A percentile compares a stretch with the other conserved stretches of the same genome.
phyloP scores from a whole-genome alignment of 208 protist species.

The Trypanosoma platydactyli region DNA sequence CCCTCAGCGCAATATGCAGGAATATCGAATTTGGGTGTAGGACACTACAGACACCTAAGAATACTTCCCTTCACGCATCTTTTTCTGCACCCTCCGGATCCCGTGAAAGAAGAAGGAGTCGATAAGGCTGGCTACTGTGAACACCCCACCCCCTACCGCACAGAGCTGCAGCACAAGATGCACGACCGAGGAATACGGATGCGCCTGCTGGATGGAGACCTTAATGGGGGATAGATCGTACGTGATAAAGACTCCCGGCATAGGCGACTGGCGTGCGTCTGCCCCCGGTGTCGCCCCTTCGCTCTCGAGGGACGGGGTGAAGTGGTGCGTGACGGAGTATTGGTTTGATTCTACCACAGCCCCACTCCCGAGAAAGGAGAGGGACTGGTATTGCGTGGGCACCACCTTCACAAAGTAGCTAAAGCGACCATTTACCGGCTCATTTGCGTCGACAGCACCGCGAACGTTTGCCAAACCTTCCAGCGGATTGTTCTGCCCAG shows the following conservation, averaged over 20 bases:
- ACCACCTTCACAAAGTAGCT: slow-evolving; percentile 90
- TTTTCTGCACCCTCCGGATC: slow-evolving; percentile 28
- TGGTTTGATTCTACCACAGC: slow-evolving; percentile 72
- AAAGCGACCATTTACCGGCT: slow-evolving; percentile 69
- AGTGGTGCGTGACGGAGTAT: slow-evolving; percentile 89
- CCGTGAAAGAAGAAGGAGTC: slow-evolving; percentile 64
- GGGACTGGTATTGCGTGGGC: slow-evolving; percentile 70
- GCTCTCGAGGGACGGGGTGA: slow-evolving; percentile 34
- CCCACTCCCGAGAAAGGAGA: slow-evolving; percentile 33
- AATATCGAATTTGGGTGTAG: too few relatives aligned
- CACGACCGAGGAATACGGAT: slow-evolving; percentile 55
- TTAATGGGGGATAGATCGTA: slow-evolving; percentile 89
- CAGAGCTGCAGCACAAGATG: slow-evolving; percentile 75
- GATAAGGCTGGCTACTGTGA: slow-evolving; percentile 58
- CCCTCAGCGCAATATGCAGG: too few relatives aligned
- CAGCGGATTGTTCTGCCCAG: slow-evolving; percentile 76
- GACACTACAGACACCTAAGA: slow-evolving; percentile 19
- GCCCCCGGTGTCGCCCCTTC: neutral
- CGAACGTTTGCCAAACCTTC: slow-evolving; percentile 45
- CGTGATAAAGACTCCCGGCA: slow-evolving; percentile 84
- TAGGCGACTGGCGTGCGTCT: slow-evolving; percentile 16
- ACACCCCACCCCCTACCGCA: slow-evolving; percentile 63
- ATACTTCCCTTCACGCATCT: slow-evolving; percentile 53
- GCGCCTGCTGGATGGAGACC: slow-evolving; percentile 47
- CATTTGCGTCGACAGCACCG: slow-evolving; percentile 19